Evolutionary conservation across 257 asterid species (phyloP), one percentile per base, ranked within the genome.

Genomic region (Echites panduratus): DNA sequence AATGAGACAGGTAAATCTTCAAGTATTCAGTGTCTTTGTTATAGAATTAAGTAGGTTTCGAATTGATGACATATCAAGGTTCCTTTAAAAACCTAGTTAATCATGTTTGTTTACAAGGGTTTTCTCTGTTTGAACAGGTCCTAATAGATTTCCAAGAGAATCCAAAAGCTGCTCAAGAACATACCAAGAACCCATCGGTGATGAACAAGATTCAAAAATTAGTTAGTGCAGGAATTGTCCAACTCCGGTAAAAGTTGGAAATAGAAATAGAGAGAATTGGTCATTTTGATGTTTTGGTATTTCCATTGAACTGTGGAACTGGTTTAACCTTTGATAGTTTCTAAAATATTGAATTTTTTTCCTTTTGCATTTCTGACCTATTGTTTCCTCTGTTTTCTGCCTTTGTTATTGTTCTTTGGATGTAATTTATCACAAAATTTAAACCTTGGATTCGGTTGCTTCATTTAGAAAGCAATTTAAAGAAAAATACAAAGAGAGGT

Each of bases 161-260:
- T 59, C 97, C 97, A 0, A 84, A 73, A 70, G 89, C 95, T 14
- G 97, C 99, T 35, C 97, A 89, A 61, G 89, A 87, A 1, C 98
- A 94, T 81, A 85, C 79, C 81, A 91, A 87, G 92, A 94, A 94
- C 78, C 97, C 99, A 45, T 82, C 26, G 10, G 99, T 94, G 73
- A 94, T 88, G 99, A 77, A 65, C 85, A 94, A 91, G 90, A 85
- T 94, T 35, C 97, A 94, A 87, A 91, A 94, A 75, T 93, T 94
- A 22, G 75, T 91, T 57, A 89, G 81, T 71, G 95, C 97, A 0
- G 99, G 99, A 74, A 94, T 94, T 12, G 95, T 94, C 38, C 99
- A 94, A 77, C 80, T 94, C 48, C 82, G 66, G 76, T 94, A n/a
- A 69, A 76, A 78, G 29, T 38, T 57, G 64, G 50, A 7, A 16